phyloP scores from a whole-genome alignment of 345 rosid genomes.

The Triadica sebifera region DNA sequence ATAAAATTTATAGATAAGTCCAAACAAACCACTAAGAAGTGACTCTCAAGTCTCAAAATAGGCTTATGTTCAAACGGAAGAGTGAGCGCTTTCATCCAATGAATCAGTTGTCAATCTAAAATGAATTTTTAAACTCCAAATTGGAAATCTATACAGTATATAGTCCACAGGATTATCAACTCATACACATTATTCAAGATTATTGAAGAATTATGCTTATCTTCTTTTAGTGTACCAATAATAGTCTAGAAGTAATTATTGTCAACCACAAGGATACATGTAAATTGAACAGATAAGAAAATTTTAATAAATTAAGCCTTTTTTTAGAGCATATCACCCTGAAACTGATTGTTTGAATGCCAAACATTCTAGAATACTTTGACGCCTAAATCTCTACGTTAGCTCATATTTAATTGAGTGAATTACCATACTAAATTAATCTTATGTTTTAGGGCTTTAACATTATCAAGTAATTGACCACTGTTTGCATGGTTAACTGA shows the following conservation, averaged over 20 bases:
- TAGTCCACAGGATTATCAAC: too few relatives aligned
- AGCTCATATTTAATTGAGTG: too few relatives aligned
- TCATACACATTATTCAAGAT: neutral
- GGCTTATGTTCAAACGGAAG: neutral
- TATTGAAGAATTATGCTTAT: neutral
- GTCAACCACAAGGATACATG: neutral
- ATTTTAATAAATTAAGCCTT: neutral
- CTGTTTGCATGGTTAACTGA: too few relatives aligned
- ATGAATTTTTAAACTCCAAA: neutral
- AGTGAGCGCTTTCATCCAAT: neutral
- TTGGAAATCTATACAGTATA: neutral
- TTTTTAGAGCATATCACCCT: neutral
- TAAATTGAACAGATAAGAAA: neutral
- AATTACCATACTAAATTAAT: too few relatives aligned
- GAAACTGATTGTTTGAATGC: neutral
- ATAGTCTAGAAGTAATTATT: neutral
- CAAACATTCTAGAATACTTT: neutral
- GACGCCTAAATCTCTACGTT: too few relatives aligned
- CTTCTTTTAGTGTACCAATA: neutral
- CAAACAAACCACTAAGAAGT: conserved; percentile 4
- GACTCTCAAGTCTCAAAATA: neutral
- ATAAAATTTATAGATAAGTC: neutral
- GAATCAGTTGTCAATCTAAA: neutral
- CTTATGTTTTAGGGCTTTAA: too few relatives aligned
- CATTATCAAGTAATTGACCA: too few relatives aligned